Base-by-base conservation (phyloP, 2,329 filamentous ascomycete genomes). In the Orbilia blumenaviensis region DNA sequence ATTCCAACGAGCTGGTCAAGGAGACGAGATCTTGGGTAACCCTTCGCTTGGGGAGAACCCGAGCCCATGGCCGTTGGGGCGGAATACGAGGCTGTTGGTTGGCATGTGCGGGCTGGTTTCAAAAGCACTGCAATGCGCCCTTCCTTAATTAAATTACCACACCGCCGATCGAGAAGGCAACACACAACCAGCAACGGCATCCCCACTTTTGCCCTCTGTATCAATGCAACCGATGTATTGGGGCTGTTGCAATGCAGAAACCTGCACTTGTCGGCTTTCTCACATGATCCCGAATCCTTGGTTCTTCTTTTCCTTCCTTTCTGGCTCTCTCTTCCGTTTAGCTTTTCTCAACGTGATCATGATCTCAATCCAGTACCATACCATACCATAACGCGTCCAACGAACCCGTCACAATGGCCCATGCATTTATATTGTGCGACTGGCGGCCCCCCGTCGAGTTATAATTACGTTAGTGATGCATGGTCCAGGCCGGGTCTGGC, bases 101-200 rank as follows among this genome's bases (percentile, higher is more conserved):
- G 44, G 52, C 41, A 36, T 18, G 52, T 56, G 52, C 52, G 25
- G 18, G 66, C n/a, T 36, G 62, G 50, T 74, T 74, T 56, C 48
- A 62, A 56, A 36, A 27, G 34, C 29, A 12, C 41, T 67, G 69
- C 69, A 63, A 74, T 74, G 69, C 69, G 42, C n/a, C 29, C 62
- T 54, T 56, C 69, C 69, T 67, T 71, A n/a, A n/a, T n/a, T n/a
- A 67, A 74, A 66, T 66, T 66, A 66, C 69, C 62, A 66, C 69
- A 66, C 52, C 21, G 23, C 36, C 27, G 27, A 52, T 42, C 68
- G n/a, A n/a, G 36, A 8, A 36, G 54, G 34, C 69, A 74, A 64
- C 61, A 73, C 12, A 25, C 25, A 23, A 25, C 8, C 29, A 27
- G 41, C 42, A n/a, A n/a, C n/a, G n/a, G n/a, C 23, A 34, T 52